Percentiles rank a stretch among this genome's conserved stretches.
These are phyloP conservation scores for Fraxinus pennsylvanica DNA, from an alignment of 257 asterid species.

Conservation along the genomic window DNA sequence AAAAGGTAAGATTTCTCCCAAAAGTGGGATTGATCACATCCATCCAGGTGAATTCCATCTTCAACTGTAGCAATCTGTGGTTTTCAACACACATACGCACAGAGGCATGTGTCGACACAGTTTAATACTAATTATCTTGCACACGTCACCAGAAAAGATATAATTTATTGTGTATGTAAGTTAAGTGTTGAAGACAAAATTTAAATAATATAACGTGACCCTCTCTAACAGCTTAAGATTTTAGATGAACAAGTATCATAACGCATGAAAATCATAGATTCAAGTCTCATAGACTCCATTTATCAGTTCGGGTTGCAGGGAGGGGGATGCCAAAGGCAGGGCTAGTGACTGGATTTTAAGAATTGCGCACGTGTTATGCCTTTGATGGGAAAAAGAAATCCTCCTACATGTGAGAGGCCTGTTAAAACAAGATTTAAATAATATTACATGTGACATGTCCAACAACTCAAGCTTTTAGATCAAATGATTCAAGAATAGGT, in stretches of 20 bases:
- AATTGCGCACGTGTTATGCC: neutral
- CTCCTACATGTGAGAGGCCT: no score
- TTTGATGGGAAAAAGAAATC: no score
- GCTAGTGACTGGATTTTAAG: no score
- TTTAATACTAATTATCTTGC: conserved; percentile 7
- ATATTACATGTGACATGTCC: neutral
- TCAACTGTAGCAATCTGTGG: neutral
- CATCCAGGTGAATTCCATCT: neutral
- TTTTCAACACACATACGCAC: conserved; percentile 8
- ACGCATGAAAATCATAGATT: neutral
- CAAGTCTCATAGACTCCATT: neutral
- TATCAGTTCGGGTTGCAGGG: no score
- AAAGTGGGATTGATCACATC: conserved; percentile 6
- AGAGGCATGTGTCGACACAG: neutral
- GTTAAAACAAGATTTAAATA: no score
- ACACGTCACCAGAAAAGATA: neutral
- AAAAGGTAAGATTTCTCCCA: conserved; percentile 6
- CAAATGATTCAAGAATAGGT: no score
- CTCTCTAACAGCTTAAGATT: neutral
- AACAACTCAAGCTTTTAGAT: no score
- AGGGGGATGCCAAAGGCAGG: no score
- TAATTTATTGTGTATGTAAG: neutral
- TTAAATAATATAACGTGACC: neutral
- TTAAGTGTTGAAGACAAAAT: neutral
- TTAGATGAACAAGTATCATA: neutral